These are phyloP conservation scores for Hibiscus syriacus DNA, from an alignment of 345 rosid genomes.

Conservation along the genomic window DNA sequence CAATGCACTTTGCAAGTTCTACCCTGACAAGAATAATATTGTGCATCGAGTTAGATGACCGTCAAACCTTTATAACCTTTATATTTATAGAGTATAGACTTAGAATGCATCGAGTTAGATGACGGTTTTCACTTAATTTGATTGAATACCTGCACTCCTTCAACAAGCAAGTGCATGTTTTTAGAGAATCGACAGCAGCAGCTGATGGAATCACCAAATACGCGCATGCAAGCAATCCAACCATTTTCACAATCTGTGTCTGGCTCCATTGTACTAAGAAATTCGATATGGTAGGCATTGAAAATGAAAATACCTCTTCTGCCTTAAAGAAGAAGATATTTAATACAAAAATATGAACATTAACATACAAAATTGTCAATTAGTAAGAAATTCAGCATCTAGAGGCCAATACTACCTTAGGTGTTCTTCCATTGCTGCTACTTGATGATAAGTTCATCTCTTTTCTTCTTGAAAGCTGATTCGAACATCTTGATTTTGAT, in stretches of 20 bases:
- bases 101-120: too few species aligned
- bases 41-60: slow-evolving; percentile 9
- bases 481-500: too few species aligned
- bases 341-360: too few species aligned
- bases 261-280: slow-evolving; percentile 33
- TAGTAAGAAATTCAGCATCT: too few species aligned
- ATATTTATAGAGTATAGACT: not conserved
- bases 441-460: too few species aligned
- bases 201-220: slow-evolving; percentile 76
- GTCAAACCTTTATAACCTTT: slow-evolving; percentile 3
- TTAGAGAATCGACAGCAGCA: slow-evolving; percentile 82
- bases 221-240: slow-evolving; percentile 47
- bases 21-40: slow-evolving; percentile 37
- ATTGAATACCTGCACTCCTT: slow-evolving; percentile 77
- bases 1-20: slow-evolving; percentile 86
- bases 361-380: too few species aligned
- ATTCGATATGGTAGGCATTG: slow-evolving; percentile 24
- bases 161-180: slow-evolving; percentile 83
- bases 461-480: too few species aligned
- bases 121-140: not conserved
- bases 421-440: too few species aligned
- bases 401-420: too few species aligned
- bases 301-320: slow-evolving; percentile 28
- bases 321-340: slow-evolving; percentile 20
- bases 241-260: slow-evolving; percentile 35